Evolutionary conservation across 208 protist genomes (phyloP).

Genomic region (Trypanosoma grayi): DNA sequence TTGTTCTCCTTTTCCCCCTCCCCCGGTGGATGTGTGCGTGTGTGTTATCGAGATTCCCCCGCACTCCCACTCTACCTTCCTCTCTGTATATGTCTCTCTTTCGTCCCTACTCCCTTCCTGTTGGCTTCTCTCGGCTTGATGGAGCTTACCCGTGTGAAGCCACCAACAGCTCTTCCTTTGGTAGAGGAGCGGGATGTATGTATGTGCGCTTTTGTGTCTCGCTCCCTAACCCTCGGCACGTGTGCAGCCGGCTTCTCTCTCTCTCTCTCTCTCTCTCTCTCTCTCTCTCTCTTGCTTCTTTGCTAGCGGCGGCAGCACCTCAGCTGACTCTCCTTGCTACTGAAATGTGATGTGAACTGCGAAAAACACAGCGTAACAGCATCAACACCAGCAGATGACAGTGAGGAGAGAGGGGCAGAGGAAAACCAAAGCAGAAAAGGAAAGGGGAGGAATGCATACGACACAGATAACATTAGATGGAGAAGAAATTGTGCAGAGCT

Average conservation of each 20-base stretch:
- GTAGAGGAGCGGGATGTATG: too few species aligned
- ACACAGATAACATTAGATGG: slow-evolving; percentile 15
- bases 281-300: neutral
- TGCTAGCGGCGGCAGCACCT: too few species aligned
- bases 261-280: neutral
- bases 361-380: neutral
- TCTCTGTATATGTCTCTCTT: too few species aligned
- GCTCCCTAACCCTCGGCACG: neutral
- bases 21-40: neutral
- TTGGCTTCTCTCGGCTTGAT: neutral
- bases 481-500: neutral
- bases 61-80: neutral
- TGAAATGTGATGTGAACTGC: slow-evolving; percentile 2
- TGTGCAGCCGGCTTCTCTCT: neutral
- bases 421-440: neutral
- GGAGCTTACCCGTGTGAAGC: neutral
- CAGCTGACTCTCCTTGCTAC: neutral
- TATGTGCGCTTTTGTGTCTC: neutral
- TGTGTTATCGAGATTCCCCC: neutral
- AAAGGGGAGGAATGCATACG: too few species aligned
- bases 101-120: too few species aligned
- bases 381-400: slow-evolving; percentile 5
- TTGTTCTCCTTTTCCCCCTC: neutral
- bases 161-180: too few species aligned
- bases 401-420: slow-evolving; percentile 9